phyloP scores from a whole-genome alignment of 2,329 filamentous ascomycete genomes.

The Blastomyces parvus region DNA sequence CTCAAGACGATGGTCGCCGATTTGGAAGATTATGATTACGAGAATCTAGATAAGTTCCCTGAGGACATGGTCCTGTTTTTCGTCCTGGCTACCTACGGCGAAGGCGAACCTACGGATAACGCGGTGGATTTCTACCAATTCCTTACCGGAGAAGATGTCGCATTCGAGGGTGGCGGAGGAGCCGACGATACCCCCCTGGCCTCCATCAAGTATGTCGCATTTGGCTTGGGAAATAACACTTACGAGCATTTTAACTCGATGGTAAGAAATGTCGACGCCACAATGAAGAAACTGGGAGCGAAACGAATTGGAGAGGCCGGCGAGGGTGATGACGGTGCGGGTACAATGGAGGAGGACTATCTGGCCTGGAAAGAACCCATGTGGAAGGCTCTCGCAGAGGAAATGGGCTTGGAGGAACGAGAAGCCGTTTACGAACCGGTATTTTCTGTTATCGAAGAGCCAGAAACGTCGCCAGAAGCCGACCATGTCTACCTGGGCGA shows the following conservation, averaged over 20 bases:
- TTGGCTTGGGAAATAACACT: slow-evolving; percentile 96
- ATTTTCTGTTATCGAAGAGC: slow-evolving; percentile 70
- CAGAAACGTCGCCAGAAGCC: slow-evolving; percentile 63
- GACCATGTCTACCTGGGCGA: slow-evolving; percentile 87
- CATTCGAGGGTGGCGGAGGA: slow-evolving; percentile 61
- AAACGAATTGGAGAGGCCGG: slow-evolving; percentile 77
- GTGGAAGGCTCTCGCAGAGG: slow-evolving; percentile 76
- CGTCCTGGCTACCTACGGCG: slow-evolving; percentile 91
- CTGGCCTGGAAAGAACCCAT: slow-evolving; percentile 98
- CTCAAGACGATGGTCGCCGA: slow-evolving; percentile 98
- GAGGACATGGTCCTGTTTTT: slow-evolving; percentile 91
- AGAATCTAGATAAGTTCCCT: slow-evolving; percentile 81
- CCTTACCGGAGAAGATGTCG: slow-evolving; percentile 67
- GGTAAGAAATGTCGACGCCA: slow-evolving; percentile 83
- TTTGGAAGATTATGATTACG: slow-evolving; percentile 94
- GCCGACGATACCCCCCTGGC: slow-evolving; percentile 60
- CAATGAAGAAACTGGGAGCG: slow-evolving; percentile 71
- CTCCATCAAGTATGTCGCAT: slow-evolving; percentile 86
- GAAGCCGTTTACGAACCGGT: slow-evolving; percentile 93
- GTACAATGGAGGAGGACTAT: slow-evolving; percentile 99
- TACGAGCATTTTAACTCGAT: slow-evolving; percentile 99
- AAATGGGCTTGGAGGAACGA: slow-evolving; percentile 85
- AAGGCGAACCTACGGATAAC: slow-evolving; percentile 97
- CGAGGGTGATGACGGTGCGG: slow-evolving; percentile 93
- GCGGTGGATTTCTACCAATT: slow-evolving; percentile 99